Percentiles rank a stretch among this genome's conserved stretches.
These are phyloP conservation scores for Capsicum baccatum DNA, from an alignment of 257 asterid genomes.

Conservation along the genomic window DNA sequence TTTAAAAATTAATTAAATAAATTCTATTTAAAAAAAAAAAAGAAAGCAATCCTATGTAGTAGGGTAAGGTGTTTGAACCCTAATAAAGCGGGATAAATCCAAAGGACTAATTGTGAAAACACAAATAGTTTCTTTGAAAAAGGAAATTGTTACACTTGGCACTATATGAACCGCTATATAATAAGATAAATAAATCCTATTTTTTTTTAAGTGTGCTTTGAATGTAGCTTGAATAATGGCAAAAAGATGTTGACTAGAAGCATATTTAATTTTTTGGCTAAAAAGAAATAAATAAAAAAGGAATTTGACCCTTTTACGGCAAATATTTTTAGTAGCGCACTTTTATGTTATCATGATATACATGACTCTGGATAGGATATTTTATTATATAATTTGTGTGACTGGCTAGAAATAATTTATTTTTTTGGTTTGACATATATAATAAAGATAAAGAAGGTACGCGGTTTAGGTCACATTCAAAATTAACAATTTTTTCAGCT, in stretches of 20 bases:
- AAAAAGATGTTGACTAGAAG: neutral
- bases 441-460: neutral
- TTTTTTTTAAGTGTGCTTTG: neutral
- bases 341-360: neutral
- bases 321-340: neutral
- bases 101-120: neutral
- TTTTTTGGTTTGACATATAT: neutral
- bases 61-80: neutral
- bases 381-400: neutral
- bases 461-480: neutral
- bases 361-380: neutral
- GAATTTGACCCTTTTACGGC: constrained; percentile 3
- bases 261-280: neutral
- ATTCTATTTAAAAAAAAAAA: neutral
- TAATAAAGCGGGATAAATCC: neutral
- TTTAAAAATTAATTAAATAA: no score
- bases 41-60: neutral
- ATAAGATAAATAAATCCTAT: no score
- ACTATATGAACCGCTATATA: neutral
- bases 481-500: no score
- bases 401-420: neutral
- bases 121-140: neutral
- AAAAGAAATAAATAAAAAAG: neutral
- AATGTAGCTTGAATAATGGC: neutral
- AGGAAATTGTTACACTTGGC: neutral